Evolutionary conservation across 106 monocot genomes (phyloP).

Genomic region (Chionographis japonica): DNA sequence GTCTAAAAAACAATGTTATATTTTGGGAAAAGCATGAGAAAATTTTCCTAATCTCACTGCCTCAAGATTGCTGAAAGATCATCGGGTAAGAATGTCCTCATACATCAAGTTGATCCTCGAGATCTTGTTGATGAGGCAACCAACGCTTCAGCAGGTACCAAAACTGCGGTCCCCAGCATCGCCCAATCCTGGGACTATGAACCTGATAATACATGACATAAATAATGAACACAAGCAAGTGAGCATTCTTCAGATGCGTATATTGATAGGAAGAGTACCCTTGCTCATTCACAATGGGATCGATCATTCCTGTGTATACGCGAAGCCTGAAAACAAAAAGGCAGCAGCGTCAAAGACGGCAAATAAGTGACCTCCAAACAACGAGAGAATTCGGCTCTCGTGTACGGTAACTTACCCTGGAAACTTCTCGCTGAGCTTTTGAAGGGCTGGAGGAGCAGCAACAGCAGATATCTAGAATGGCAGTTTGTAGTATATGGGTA

Average conservation of each 20-base stretch:
- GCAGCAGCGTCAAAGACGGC: background rate
- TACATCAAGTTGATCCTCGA: no score
- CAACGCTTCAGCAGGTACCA: conserved; percentile 36
- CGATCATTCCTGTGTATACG: conserved; percentile 86
- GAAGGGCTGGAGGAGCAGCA: conserved; percentile 87
- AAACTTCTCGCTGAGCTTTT: conserved; percentile 78
- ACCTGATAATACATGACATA: conserved; percentile 33
- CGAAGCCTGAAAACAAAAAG: conserved; percentile 54
- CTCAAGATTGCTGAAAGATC: no score
- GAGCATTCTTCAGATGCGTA: background rate
- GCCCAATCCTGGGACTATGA: conserved; percentile 85
- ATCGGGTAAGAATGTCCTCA: no score
- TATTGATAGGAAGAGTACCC: conserved; percentile 39
- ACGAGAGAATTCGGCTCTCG: background rate
- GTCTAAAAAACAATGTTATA: no score
- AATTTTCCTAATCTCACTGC: no score
- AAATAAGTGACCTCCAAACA: background rate
- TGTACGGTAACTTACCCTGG: conserved; percentile 61
- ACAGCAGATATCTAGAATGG: conserved; percentile 80
- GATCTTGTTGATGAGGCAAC: no score
- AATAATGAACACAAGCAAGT: background rate
- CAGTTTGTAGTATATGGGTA: background rate
- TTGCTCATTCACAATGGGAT: conserved; percentile 76
- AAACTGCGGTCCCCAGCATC: conserved; percentile 95
- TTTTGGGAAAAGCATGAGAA: no score